phyloP scores from a whole-genome alignment of 1,284 basidiomycete species.

The Fomes fomentarius region DNA sequence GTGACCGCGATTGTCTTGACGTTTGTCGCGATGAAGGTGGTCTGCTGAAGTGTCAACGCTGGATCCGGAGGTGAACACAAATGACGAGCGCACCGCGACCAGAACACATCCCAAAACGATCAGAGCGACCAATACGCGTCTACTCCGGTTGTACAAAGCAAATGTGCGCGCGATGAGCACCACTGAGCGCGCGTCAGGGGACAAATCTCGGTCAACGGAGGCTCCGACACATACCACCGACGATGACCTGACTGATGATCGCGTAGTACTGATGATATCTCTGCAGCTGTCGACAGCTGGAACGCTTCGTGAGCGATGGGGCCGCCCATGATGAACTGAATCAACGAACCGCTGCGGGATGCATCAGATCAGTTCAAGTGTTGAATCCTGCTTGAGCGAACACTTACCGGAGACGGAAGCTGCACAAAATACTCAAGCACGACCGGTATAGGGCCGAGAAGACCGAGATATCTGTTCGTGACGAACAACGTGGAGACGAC shows the following conservation, averaged over 20 bases:
- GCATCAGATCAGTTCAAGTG: background rate
- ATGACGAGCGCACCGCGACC: background rate
- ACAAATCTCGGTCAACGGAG: no score
- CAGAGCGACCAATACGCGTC: conserved; percentile 3
- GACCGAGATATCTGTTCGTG: conserved; percentile 18
- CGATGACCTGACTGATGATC: conserved; percentile 11
- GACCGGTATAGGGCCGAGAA: conserved; percentile 12
- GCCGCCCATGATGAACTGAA: background rate
- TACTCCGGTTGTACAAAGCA: conserved; percentile 17
- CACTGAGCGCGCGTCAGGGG: background rate
- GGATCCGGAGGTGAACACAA: background rate
- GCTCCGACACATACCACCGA: conserved; percentile 11
- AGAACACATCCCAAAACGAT: background rate
- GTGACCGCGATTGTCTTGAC: background rate
- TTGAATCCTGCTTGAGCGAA: no score
- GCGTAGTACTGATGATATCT: conserved; percentile 18
- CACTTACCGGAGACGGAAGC: background rate
- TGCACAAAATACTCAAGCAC: conserved; percentile 14
- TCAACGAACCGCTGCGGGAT: conserved; percentile 2
- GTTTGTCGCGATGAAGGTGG: background rate
- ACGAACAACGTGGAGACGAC: conserved; percentile 13
- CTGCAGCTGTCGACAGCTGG: conserved; percentile 18
- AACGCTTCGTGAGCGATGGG: background rate
- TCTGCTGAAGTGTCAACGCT: conserved; percentile 1
- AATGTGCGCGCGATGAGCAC: conserved; percentile 13